Percentiles rank a stretch among this genome's conserved stretches.
Evolutionary conservation across 108 stramenopile species (phyloP).

Genomic region (Nannochloropsis oceanica): DNA sequence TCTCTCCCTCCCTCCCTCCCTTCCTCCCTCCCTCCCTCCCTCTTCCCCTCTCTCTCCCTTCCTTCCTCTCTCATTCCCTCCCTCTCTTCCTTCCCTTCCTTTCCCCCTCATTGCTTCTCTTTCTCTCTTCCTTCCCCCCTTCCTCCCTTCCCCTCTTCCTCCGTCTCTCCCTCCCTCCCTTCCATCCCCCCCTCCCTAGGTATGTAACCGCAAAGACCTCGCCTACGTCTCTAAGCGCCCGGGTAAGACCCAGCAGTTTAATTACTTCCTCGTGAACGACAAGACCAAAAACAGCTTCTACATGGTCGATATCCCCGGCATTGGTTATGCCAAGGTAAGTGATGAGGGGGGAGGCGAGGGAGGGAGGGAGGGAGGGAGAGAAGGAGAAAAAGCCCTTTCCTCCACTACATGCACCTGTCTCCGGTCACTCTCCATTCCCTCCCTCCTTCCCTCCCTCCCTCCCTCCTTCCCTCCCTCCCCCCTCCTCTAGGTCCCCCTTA

Average conservation of each 20-base stretch:
- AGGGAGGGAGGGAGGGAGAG: neutral
- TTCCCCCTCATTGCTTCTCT: too few species aligned
- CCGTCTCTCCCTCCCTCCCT: neutral
- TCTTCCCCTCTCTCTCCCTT: neutral
- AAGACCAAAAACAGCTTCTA: conserved; percentile 62
- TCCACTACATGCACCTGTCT: neutral
- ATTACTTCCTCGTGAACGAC: conserved; percentile 83
- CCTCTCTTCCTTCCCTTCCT: neutral
- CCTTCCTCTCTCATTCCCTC: neutral
- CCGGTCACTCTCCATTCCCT: neutral
- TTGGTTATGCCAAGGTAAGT: conserved; percentile 74
- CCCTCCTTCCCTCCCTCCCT: neutral
- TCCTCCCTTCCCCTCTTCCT: neutral
- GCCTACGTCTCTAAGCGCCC: conserved; percentile 83
- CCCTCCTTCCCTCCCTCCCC: neutral
- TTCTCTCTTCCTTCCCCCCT: neutral
- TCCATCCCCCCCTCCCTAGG: neutral
- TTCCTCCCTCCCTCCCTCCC: neutral
- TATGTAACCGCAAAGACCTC: conserved; percentile 66
- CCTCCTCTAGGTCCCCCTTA: conserved; percentile 37
- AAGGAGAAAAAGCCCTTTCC: neutral
- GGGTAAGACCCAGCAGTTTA: conserved; percentile 92
- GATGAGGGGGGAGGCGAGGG: neutral
- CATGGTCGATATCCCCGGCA: conserved; percentile 75
- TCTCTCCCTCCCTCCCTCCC: neutral